Evolutionary conservation across 371 early-diverging fungal species (phyloP).

Genomic region (Apophysomyces elegans): DNA sequence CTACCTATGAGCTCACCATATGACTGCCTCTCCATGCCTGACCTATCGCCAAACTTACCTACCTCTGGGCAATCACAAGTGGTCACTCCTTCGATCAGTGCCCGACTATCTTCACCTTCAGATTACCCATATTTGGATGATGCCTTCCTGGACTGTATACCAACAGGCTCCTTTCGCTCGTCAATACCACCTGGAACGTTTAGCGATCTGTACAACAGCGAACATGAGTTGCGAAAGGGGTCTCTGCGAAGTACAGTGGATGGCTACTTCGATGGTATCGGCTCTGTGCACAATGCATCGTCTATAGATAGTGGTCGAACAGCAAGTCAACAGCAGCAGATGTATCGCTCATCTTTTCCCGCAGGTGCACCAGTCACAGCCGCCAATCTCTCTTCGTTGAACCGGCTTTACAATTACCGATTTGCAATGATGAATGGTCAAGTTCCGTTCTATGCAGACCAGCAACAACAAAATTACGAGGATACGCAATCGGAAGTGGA

Average conservation of each 20-base stretch:
- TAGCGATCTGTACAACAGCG: slow-evolving; percentile 15
- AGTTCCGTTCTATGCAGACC: background rate
- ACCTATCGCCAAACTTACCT: slow-evolving; percentile 4
- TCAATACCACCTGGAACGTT: slow-evolving; percentile 4
- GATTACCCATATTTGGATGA: slow-evolving; percentile 14
- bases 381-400: slow-evolving; percentile 25
- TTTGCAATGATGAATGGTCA: slow-evolving; percentile 15
- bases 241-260: background rate
- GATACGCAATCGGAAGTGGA: background rate
- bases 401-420: slow-evolving; percentile 24
- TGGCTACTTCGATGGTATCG: background rate
- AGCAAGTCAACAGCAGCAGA: background rate
- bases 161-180: background rate
- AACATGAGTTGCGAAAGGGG: background rate
- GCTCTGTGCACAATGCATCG: background rate
- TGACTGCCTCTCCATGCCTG: slow-evolving; percentile 11
- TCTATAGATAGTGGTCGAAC: background rate
- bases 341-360: background rate
- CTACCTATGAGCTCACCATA: background rate
- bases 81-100: slow-evolving; percentile 5
- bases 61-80: background rate
- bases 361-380: slow-evolving; percentile 18
- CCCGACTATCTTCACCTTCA: background rate
- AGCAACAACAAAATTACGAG: background rate
- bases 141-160: slow-evolving; percentile 4